A percentile compares a stretch with the other conserved stretches of the same genome.
Conservation (phyloP, 2,329 filamentous ascomycete species). For the Fusarium neocosmosporiellum region DNA sequence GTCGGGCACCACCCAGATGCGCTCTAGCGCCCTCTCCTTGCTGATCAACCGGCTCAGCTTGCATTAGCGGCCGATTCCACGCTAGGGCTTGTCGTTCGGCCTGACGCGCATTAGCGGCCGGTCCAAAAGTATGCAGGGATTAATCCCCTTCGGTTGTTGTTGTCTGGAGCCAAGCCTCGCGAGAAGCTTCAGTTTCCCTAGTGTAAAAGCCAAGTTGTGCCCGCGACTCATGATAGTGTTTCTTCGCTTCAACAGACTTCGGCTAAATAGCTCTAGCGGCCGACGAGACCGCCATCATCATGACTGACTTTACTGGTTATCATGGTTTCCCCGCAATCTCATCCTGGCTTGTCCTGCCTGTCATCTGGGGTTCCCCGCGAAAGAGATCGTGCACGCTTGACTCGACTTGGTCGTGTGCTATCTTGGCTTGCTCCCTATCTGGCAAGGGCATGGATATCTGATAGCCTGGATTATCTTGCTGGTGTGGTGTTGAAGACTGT, state of each 20-base stretch:
- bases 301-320: background rate
- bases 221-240: background rate
- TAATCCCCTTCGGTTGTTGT: background rate
- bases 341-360: background rate
- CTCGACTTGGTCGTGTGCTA: background rate
- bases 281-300: background rate
- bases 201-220: background rate
- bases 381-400: background rate
- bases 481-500: background rate
- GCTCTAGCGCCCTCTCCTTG: background rate
- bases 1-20: background rate
- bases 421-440: background rate
- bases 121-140: background rate
- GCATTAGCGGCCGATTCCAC: conserved; percentile 35
- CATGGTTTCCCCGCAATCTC: conserved; percentile 5
- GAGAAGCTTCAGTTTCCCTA: background rate
- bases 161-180: background rate
- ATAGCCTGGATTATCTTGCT: background rate
- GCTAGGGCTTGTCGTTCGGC: conserved; percentile 12
- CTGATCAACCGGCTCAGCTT: conserved; percentile 14
- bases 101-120: conserved; percentile 18
- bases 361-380: conserved; percentile 8
- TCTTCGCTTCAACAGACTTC: background rate
- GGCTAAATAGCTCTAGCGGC: conserved; percentile 2
- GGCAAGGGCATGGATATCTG: background rate